Conservation (phyloP, 257 asterid species). For the Solanum rostratum region DNA sequence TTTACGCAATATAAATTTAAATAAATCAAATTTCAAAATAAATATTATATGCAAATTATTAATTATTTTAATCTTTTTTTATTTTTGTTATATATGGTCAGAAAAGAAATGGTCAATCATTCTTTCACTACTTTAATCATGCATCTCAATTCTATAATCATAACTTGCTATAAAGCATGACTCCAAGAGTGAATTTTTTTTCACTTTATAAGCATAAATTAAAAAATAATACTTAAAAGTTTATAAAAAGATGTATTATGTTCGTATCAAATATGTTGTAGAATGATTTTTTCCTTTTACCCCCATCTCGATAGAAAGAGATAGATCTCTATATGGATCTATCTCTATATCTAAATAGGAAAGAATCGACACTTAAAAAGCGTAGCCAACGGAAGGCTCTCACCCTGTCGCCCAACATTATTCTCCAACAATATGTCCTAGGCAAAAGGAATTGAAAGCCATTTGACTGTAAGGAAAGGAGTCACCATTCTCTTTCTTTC, state of each 20-base stretch:
- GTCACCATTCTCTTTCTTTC: too few species aligned
- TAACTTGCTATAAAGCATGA: neutral
- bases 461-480: too few species aligned
- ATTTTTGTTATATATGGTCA: neutral
- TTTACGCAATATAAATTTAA: neutral
- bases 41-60: neutral
- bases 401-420: too few species aligned
- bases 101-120: neutral
- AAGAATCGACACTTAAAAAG: too few species aligned
- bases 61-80: neutral
- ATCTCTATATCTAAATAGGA: too few species aligned
- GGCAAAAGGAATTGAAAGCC: too few species aligned
- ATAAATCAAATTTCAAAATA: rapidly evolving
- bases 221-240: neutral
- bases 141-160: neutral
- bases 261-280: neutral
- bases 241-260: neutral
- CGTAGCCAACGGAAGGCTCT: too few species aligned
- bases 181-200: neutral
- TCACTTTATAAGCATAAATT: neutral
- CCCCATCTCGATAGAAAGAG: neutral
- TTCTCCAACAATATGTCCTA: too few species aligned
- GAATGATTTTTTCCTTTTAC: neutral
- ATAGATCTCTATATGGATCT: too few species aligned
- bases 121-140: neutral